These are phyloP conservation scores for Gautieria morchelliformis DNA, from an alignment of 768 basidiomycete species.

Conservation along the genomic window DNA sequence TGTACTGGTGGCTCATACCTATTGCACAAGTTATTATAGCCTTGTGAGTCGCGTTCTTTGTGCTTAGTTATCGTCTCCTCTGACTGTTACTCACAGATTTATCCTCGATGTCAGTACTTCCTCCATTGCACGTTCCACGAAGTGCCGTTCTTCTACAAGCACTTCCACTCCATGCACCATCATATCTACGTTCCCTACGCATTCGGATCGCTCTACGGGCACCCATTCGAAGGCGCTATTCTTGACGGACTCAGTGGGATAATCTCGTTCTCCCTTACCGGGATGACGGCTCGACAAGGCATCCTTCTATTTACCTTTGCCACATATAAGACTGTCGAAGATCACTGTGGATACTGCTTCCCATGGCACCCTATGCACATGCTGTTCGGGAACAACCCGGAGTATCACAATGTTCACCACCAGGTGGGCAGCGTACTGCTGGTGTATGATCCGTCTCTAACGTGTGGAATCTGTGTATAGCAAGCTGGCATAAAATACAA, in stretches of 20 bases:
- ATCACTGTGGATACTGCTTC: conserved; percentile 33
- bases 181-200: conserved; percentile 41
- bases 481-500: conserved; percentile 37
- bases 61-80: neutral
- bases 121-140: conserved; percentile 36
- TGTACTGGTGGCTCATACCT: conserved; percentile 41
- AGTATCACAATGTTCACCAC: conserved; percentile 41
- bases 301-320: conserved; percentile 32
- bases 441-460: too few relatives aligned
- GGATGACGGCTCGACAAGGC: conserved; percentile 31
- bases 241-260: conserved; percentile 33
- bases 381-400: conserved; percentile 37
- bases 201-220: conserved; percentile 44
- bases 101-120: conserved; percentile 43
- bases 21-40: conserved; percentile 28
- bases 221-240: conserved; percentile 37
- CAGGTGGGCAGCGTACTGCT: conserved; percentile 17
- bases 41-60: conserved; percentile 26
- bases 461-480: conserved; percentile 9
- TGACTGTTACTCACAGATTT: conserved; percentile 21
- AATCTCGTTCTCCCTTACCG: conserved; percentile 26
- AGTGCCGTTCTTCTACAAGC: conserved; percentile 35
- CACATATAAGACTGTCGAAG: conserved; percentile 34
- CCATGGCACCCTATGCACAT: conserved; percentile 39
- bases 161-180: conserved; percentile 40